These are phyloP conservation scores for Tephrocybe sp. DNA, from an alignment of 768 basidiomycete genomes.

Conservation along the genomic window DNA sequence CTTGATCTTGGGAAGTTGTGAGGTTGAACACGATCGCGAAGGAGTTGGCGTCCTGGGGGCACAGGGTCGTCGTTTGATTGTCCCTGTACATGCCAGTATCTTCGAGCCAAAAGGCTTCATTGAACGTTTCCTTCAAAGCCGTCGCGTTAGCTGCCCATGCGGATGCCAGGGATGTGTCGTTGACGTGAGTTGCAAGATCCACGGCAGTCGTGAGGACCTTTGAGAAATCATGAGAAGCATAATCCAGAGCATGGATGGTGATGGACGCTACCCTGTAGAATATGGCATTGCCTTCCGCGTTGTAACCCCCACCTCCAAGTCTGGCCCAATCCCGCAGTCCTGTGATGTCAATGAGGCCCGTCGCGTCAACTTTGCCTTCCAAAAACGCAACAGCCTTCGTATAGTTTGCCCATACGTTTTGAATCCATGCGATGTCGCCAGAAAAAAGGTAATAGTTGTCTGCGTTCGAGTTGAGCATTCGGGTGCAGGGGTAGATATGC, in stretches of 20 bases:
- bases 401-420: constrained; percentile 52
- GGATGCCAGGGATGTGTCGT: constrained; percentile 30
- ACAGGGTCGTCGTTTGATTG: constrained; percentile 50
- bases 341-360: constrained; percentile 56
- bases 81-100: constrained; percentile 52
- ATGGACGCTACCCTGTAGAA: background rate
- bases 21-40: constrained; percentile 56
- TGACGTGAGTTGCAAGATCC: constrained; percentile 42
- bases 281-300: constrained; percentile 52
- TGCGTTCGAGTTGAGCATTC: constrained; percentile 16
- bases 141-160: constrained; percentile 47
- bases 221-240: background rate
- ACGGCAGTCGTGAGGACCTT: constrained; percentile 51
- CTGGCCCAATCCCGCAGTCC: constrained; percentile 60
- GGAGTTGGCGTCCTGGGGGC: constrained; percentile 59
- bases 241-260: too few species aligned
- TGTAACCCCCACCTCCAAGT: constrained; percentile 54
- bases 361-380: constrained; percentile 47
- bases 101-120: constrained; percentile 52
- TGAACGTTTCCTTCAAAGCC: constrained; percentile 47
- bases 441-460: constrained; percentile 60
- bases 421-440: constrained; percentile 52
- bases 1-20: constrained; percentile 39
- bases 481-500: background rate
- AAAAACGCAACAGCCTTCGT: constrained; percentile 57